These are phyloP conservation scores for Cladorrhinum sp. DNA, from an alignment of 2,329 filamentous ascomycete genomes.

Conservation along the genomic window DNA sequence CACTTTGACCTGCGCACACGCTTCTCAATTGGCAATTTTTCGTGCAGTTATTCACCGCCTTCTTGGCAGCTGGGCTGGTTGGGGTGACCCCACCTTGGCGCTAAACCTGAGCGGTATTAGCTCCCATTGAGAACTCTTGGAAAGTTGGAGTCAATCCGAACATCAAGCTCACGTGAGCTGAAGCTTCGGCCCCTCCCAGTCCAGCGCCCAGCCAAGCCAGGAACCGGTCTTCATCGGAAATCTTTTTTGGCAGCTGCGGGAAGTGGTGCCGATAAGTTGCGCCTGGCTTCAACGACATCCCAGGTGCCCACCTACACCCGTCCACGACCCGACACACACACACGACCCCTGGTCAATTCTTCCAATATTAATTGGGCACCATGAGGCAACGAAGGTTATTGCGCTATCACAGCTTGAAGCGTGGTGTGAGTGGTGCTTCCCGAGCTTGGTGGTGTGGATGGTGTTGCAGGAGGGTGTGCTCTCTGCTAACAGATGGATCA, in stretches of 20 bases:
- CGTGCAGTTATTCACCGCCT: slow-evolving; percentile 16
- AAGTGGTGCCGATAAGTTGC: slow-evolving; percentile 1
- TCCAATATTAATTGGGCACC: slow-evolving; percentile 27
- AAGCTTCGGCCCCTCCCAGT: background rate
- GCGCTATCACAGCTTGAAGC: slow-evolving; percentile 65
- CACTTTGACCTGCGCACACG: slow-evolving; percentile 3
- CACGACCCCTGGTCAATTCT: background rate
- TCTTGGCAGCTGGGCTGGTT: background rate
- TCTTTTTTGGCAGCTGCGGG: slow-evolving; percentile 2
- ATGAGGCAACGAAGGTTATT: slow-evolving; percentile 54
- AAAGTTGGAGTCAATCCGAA: background rate
- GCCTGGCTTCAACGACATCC: background rate
- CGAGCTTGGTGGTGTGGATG: background rate
- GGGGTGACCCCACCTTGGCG: background rate
- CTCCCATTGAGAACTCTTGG: slow-evolving; percentile 6
- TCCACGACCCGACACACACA: too few relatives aligned
- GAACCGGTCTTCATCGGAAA: slow-evolving; percentile 12
- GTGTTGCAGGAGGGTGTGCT: too few relatives aligned
- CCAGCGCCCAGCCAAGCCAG: slow-evolving; percentile 1
- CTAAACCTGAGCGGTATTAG: slow-evolving; percentile 2
- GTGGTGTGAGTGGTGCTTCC: slow-evolving; percentile 50
- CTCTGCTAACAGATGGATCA: background rate
- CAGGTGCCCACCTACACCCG: background rate
- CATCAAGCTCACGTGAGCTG: background rate
- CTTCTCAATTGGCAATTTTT: slow-evolving; percentile 19